A percentile compares a stretch with the other conserved stretches of the same genome.
These are phyloP conservation scores for Puccinia coronata DNA, from an alignment of 1,284 basidiomycete genomes.

Conservation along the genomic window DNA sequence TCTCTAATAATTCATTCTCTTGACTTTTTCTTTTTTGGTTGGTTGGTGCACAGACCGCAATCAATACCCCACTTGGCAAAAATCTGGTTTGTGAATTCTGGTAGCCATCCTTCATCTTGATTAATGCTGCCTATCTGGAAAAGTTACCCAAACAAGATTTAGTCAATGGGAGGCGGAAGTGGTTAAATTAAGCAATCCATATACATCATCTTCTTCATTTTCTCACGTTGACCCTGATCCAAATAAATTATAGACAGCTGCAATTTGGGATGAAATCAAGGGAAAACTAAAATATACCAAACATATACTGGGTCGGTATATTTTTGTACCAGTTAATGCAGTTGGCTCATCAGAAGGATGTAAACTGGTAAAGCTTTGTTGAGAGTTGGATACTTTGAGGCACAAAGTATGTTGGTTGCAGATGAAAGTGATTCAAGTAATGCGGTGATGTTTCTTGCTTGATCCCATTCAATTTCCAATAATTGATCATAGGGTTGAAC, in stretches of 20 bases:
- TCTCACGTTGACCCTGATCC: neutral
- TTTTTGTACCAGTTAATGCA: too few relatives aligned
- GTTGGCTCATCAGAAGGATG: too few relatives aligned
- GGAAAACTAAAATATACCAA: too few relatives aligned
- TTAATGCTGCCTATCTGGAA: conserved; percentile 92
- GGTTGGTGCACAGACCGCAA: conserved; percentile 70
- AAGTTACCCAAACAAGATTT: conserved; percentile 91
- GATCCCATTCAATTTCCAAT: too few relatives aligned
- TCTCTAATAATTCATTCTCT: neutral
- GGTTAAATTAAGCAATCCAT: conserved; percentile 72
- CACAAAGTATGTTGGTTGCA: too few relatives aligned
- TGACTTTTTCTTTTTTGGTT: neutral
- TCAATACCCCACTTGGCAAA: conserved; percentile 94
- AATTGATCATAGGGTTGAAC: too few relatives aligned
- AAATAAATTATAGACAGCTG: conserved; percentile 73
- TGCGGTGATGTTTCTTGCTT: too few relatives aligned
- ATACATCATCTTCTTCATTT: neutral
- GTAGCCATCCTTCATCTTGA: conserved; percentile 97
- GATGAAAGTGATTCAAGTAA: too few relatives aligned
- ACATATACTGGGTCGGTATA: too few relatives aligned
- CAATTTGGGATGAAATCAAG: conserved; percentile 93
- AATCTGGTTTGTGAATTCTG: conserved; percentile 98
- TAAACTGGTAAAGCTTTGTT: too few relatives aligned
- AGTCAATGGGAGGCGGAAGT: conserved; percentile 97
- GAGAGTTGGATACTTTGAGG: too few relatives aligned